Conservation (phyloP, 2,329 filamentous ascomycete species). For the Alternaria incomplexa region DNA sequence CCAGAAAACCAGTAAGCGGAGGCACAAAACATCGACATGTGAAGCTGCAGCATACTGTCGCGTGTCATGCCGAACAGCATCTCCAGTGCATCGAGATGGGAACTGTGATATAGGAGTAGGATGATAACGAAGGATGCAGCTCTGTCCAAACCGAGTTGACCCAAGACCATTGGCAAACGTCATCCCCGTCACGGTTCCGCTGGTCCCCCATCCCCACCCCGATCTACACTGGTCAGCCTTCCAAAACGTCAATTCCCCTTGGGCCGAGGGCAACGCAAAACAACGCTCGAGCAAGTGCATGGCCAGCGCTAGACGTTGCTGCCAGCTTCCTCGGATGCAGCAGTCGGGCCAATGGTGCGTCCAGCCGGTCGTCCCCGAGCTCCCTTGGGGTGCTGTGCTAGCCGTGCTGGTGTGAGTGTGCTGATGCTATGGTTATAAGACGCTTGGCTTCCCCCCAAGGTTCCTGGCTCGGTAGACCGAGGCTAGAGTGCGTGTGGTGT, state of each 20-base stretch:
- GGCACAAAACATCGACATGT: conserved; percentile 30
- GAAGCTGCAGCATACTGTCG: conserved; percentile 31
- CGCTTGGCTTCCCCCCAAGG: conserved; percentile 32
- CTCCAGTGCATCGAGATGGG: neutral
- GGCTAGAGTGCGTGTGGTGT: conserved; percentile 29
- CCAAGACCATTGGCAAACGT: conserved; percentile 46
- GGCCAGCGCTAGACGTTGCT: conserved; percentile 6
- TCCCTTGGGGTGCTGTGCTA: conserved; percentile 13
- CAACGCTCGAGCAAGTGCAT: conserved; percentile 11
- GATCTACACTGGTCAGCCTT: conserved; percentile 30
- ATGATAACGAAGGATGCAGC: neutral
- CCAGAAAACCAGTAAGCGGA: conserved; percentile 11
- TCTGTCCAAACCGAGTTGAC: conserved; percentile 2
- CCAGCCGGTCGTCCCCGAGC: conserved; percentile 42
- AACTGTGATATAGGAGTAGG: neutral
- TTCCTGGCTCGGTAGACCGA: conserved; percentile 20
- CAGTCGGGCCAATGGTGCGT: conserved; percentile 45
- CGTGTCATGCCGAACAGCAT: conserved; percentile 18
- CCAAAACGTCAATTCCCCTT: conserved; percentile 34
- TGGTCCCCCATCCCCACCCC: conserved; percentile 29
- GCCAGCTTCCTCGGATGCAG: conserved; percentile 36
- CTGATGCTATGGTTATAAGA: conserved; percentile 35
- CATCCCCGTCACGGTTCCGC: conserved; percentile 35
- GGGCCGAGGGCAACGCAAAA: conserved; percentile 38
- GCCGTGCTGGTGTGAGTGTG: conserved; percentile 13